Conservation (phyloP, 306 rosid species). For the Prunus campanulata region DNA sequence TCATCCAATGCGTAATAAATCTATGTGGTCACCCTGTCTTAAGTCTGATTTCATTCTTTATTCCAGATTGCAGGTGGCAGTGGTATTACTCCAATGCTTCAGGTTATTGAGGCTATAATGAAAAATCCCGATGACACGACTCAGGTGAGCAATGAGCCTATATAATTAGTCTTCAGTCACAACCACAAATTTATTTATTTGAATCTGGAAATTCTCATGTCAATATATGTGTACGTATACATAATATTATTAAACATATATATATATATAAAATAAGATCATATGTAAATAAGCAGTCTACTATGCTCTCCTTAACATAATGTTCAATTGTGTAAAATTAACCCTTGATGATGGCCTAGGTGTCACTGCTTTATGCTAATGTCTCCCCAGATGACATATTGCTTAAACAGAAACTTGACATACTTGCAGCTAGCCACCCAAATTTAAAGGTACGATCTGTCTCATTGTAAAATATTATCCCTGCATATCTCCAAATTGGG, state of each 20-base stretch:
- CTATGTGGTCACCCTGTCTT: constrained; percentile 4
- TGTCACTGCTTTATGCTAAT: constrained; percentile 80
- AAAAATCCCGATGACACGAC: constrained; percentile 90
- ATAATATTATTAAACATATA: background rate
- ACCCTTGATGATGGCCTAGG: constrained; percentile 48
- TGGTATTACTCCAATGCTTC: constrained; percentile 98
- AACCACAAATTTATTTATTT: background rate
- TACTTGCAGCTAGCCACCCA: constrained; percentile 79
- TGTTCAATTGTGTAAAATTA: constrained; percentile 13
- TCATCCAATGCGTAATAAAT: background rate
- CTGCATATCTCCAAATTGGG: constrained; percentile 14
- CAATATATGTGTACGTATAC: background rate
- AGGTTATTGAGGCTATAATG: constrained; percentile 89
- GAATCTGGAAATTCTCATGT: background rate
- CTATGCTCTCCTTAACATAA: background rate
- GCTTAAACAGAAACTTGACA: constrained; percentile 89
- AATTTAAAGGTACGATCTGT: constrained; percentile 67
- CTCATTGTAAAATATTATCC: background rate
- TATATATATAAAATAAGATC: background rate
- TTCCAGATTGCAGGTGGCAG: constrained; percentile 92
- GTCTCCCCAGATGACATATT: constrained; percentile 92
- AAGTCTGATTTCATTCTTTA: constrained; percentile 10
- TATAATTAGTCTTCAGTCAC: background rate
- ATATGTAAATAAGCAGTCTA: background rate
- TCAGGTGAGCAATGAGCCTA: constrained; percentile 56